Evolutionary conservation across 1,284 basidiomycete species (phyloP), one percentile per base, ranked within the genome.

Genomic region (Melampsora americana): DNA sequence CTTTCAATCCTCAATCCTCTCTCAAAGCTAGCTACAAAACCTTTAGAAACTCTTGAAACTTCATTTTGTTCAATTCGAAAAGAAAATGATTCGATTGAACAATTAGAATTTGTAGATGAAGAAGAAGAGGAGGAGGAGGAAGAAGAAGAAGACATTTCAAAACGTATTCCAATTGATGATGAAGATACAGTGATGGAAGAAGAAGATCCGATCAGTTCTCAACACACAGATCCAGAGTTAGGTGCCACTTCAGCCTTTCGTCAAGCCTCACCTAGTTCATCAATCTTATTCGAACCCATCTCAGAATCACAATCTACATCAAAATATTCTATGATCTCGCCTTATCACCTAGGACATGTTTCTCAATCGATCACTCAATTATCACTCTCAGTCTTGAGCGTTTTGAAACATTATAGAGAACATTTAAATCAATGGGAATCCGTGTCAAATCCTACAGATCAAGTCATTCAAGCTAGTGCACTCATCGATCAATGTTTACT

Each of bases 391-490:
- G 53, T 28, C 14, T 28, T 59, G 6, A 26, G 12, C 18, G 53
- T 59, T 59, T 28, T 59, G 6, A 59, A 28, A 23, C 53, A 59
- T 16, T 59, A 59, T 16, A 23, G 53, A 23, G 23, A 28, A 23
- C 53, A 59, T 23, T 28, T 59, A 11, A 28, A 59, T 28, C 53
- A 26, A 26, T 59, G 53, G 53, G 53, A 59, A 59, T 7, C 14
- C 12, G 18, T 26, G 11, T 59, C 53, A 26, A 59, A 26, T 23
- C 53, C 53, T 23, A 9, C 53, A 1, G 53, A 59, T 28, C 53
- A 59, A 59, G 53, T 59, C 18, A 59, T 28, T 28, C 53, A 59
- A 23, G 53, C 53, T 59, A 59, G 53, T 59, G 12, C 28, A 23
- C 23, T 59, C 6, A 7, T 59, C 6, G 53, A 59, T 59, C 53